Base-by-base conservation (phyloP, 2,329 filamentous ascomycete species). In the Diaporthe citri region DNA sequence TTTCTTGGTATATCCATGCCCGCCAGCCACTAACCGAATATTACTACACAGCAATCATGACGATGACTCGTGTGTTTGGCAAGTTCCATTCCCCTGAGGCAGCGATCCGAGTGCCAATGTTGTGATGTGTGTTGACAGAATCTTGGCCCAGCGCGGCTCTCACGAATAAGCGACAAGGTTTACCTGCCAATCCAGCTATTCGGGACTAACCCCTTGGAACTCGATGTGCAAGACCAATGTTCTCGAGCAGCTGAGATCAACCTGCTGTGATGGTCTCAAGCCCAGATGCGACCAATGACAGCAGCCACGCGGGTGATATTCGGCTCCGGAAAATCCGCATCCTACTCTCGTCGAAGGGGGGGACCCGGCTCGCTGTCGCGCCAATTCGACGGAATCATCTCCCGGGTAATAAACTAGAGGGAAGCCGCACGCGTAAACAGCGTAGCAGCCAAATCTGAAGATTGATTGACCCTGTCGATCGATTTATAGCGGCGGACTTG, bases 381-480 rank as follows among this genome's bases (percentile, higher is more conserved):
- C 48, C 64, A 69, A 48, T 41, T 25, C 15, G 48, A 55, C 64
- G 48, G 64, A 22, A 41, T 41, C 64, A 36, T 52, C 13, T 67
- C 64, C 64, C 64, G 46, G 46, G 13, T 62, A 43, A 64, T 64
- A 28, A 28, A 13, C 8, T 43, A 28, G 25, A 28, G 22, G 39
- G 13, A 25, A 41, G 22, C 28, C 22, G 31, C 15, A 39, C 8
- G 28, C 64, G 46, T 39, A 39, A 41, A 10, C 25, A 28, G 15
- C n/a, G 9, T 20, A 15, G 41, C n/a, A 62, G 46, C 34, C 34
- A 69, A 46, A 55, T 69, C n/a, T 69, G 22, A 7, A 39, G n/a
- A 41, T 55, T 20, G 12, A 52, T 52, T 67, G 31, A n/a, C 64
- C 64, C 64, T 69, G 64, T 55, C 64, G 64, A 69, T 69, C 64